Percentiles rank a stretch among this genome's conserved stretches.
These are phyloP conservation scores for Meripilus lineatus DNA, from an alignment of 1,284 basidiomycete species.

Conservation along the genomic window DNA sequence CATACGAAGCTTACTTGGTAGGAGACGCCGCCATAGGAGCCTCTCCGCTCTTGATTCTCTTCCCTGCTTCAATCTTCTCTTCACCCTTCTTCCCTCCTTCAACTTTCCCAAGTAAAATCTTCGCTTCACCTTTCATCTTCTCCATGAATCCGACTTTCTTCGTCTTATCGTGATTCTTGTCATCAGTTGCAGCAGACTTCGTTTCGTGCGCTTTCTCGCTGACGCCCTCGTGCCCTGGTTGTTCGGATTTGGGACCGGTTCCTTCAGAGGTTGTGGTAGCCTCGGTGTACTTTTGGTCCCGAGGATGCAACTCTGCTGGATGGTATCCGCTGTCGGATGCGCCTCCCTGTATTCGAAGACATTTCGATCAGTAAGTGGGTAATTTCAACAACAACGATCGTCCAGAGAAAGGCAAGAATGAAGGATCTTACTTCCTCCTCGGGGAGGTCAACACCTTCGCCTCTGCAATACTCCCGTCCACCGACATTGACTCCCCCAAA, in stretches of 20 bases:
- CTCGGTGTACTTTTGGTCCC: conserved; percentile 1
- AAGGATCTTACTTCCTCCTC: conserved; percentile 1
- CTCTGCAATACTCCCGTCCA: conserved; percentile 12
- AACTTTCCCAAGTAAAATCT: conserved; percentile 46
- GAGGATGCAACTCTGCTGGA: conserved; percentile 24
- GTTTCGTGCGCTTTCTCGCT: conserved; percentile 4
- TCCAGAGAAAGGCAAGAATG: neutral
- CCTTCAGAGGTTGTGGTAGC: conserved; percentile 2
- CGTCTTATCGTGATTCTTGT: conserved; percentile 18
- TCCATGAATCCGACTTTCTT: conserved; percentile 41
- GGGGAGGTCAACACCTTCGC: conserved; percentile 13
- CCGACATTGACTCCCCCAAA: conserved; percentile 18
- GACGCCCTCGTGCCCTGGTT: conserved; percentile 4
- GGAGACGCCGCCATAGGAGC: no score
- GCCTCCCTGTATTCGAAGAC: conserved; percentile 14
- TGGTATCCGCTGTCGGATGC: conserved; percentile 27
- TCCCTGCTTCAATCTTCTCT: conserved; percentile 45
- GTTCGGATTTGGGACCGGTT: neutral
- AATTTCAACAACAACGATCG: neutral
- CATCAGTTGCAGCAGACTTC: conserved; percentile 3
- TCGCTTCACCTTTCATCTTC: conserved; percentile 50
- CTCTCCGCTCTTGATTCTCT: conserved; percentile 26
- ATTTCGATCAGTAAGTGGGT: neutral
- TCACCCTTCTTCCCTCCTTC: conserved; percentile 35
- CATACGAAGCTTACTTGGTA: no score